Conservation (phyloP, 352 stramenopile species). For the Halophytophthora batemanensis region DNA sequence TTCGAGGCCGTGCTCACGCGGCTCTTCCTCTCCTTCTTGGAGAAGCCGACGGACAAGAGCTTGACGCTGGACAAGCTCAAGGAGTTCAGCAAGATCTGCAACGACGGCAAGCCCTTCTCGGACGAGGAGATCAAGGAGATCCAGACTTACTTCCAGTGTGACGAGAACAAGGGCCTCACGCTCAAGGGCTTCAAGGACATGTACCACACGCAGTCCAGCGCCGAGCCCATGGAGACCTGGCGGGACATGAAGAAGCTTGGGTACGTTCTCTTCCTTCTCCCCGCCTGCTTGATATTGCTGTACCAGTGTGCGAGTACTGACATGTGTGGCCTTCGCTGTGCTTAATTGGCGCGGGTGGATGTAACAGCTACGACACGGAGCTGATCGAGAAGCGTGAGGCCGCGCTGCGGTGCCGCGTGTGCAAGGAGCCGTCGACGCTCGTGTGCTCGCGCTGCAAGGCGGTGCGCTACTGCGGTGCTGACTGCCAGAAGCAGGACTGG, state of each 20-base stretch:
- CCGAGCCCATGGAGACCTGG: conserved; percentile 87
- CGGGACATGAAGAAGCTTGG: conserved; percentile 88
- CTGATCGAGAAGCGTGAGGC: conserved; percentile 70
- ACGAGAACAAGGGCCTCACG: conserved; percentile 88
- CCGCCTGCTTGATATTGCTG: conserved; percentile 4
- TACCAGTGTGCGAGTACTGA: conserved; percentile 6
- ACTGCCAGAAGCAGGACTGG: conserved; percentile 90
- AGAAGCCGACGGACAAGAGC: conserved; percentile 73
- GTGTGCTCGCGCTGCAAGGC: conserved; percentile 87
- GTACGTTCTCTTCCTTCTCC: conserved; percentile 28
- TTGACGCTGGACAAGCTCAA: conserved; percentile 84
- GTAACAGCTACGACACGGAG: conserved; percentile 60
- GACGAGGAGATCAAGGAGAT: conserved; percentile 90
- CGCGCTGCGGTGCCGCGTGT: conserved; percentile 75
- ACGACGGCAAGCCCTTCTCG: conserved; percentile 86
- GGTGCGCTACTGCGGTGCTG: conserved; percentile 82
- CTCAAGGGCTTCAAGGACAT: conserved; percentile 90
- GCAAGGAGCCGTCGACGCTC: conserved; percentile 69
- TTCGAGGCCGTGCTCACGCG: conserved; percentile 84
- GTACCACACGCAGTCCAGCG: conserved; percentile 90
- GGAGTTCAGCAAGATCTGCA: conserved; percentile 88
- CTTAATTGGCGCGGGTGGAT: not conserved
- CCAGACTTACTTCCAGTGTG: conserved; percentile 90
- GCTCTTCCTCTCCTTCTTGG: conserved; percentile 84
- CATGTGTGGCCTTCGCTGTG: conserved; percentile 2